Conservation (phyloP, 2,329 filamentous ascomycete genomes). For the Aciculosporium take region DNA sequence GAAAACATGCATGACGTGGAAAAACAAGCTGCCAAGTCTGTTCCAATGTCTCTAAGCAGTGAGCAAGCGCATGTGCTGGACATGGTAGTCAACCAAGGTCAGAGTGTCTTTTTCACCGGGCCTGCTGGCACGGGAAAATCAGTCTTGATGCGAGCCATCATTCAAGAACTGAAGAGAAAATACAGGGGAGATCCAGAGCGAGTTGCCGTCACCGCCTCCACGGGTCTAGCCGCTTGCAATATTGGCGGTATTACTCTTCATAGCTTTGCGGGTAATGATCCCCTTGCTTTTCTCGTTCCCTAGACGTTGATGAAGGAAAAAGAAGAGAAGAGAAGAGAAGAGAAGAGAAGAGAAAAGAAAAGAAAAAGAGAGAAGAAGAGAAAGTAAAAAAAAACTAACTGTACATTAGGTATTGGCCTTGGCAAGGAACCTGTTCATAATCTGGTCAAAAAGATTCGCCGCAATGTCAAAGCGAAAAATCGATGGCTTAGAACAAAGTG, state of each 20-base stretch:
- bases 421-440: slow-evolving; percentile 75
- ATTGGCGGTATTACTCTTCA: slow-evolving; percentile 92
- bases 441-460: slow-evolving; percentile 79
- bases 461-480: slow-evolving; percentile 74
- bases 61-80: slow-evolving; percentile 78
- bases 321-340: not conserved
- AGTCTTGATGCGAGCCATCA: slow-evolving; percentile 85
- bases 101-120: slow-evolving; percentile 96
- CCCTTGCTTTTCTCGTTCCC: not conserved
- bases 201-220: slow-evolving; percentile 88
- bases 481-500: slow-evolving; percentile 82
- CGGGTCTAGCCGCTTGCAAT: slow-evolving; percentile 89
- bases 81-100: slow-evolving; percentile 62
- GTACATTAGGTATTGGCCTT: slow-evolving; percentile 51
- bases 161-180: slow-evolving; percentile 64
- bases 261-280: slow-evolving; percentile 60
- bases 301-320: not conserved
- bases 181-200: slow-evolving; percentile 64
- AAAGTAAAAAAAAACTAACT: not conserved
- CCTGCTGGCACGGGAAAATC: slow-evolving; percentile 96
- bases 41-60: slow-evolving; percentile 57
- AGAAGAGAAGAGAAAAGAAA: not conserved
- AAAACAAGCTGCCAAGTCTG: slow-evolving; percentile 25
- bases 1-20: slow-evolving; percentile 29
- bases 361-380: not conserved